Base-by-base conservation (phyloP, 2,329 filamentous ascomycete species). In the Penicillium psychrosexuale region DNA sequence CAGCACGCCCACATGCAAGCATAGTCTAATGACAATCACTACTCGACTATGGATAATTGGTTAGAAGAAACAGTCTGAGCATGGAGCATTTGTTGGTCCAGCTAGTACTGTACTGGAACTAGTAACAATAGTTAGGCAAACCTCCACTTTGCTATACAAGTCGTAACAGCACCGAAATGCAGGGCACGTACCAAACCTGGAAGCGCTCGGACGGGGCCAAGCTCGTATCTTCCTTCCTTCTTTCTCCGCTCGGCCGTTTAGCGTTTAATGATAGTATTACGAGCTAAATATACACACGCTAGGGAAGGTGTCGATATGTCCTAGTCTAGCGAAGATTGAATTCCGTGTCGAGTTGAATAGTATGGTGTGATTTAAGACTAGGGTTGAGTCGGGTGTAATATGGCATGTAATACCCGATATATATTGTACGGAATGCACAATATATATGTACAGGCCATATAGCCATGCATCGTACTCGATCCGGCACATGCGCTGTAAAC, bases 131-230 rank as follows among this genome's bases (percentile, higher is more conserved):
- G 19, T 22, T 1, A 22, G 13, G 8, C 19, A 11, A 9, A 45
- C 4, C 30, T 45, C 43, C 30, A 33, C 19, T 45, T 33, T 34
- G 8, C 8, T 24, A 13, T 15, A 33, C 17, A 22, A 22, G 2
- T 45, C 5, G 7, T 45, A 45, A 34, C 19, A 45, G 42, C 8
- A 31, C n/a, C n/a, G n/a, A 30, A 11, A 12, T 33, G 13, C n/a
- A 33, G 17, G 13, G 8, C 43, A n/a, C 8, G 12, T n/a, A 45
- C 30, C 38, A 49, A 36, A 30, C 2, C 24, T 38, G 28, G 49
- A 45, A 27, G 47, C 33, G 52, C 52, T 55, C 52, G 52, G 52
- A 45, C 47, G 46, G 33, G 40, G 8, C 27, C 12, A 45, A 51
- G 40, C 33, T 50, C 39, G 39, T 44, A 34, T 51, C 39, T 38